A percentile compares a stretch with the other conserved stretches of the same genome.
Conservation (phyloP, 192 early-diverging fungal species). For the Glomus cerebriforme region DNA sequence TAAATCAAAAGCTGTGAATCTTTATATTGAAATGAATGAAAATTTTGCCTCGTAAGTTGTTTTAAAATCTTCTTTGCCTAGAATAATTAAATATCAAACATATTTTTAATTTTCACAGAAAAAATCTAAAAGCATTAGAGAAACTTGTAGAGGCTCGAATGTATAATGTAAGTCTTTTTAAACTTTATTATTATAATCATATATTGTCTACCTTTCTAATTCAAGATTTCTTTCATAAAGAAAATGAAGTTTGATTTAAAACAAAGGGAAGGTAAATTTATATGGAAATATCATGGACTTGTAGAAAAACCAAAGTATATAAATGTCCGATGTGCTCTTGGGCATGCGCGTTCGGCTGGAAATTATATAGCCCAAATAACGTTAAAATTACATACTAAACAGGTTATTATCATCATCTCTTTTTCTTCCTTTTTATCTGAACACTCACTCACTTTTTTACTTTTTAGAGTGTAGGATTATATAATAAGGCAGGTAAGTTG, state of each 20-base stretch:
- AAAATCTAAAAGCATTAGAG: background rate
- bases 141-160: background rate
- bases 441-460: background rate
- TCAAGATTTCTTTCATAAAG: background rate
- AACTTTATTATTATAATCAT: background rate
- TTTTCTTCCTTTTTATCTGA: background rate
- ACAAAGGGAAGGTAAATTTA: constrained; percentile 22
- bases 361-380: constrained; percentile 62
- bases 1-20: background rate
- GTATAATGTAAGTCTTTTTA: background rate
- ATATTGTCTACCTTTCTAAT: background rate
- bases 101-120: background rate
- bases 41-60: background rate
- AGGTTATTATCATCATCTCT: constrained; percentile 40
- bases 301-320: constrained; percentile 58
- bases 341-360: constrained; percentile 45
- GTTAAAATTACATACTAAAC: constrained; percentile 66
- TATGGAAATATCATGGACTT: constrained; percentile 63
- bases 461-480: constrained; percentile 53
- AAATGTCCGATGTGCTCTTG: constrained; percentile 54
- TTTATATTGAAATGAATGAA: constrained; percentile 13
- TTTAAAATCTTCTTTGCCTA: background rate
- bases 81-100: background rate
- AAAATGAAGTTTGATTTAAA: background rate
- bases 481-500: constrained; percentile 49